Conservation (phyloP, 2,329 filamentous ascomycete species). For the Dendryphion nanum region DNA sequence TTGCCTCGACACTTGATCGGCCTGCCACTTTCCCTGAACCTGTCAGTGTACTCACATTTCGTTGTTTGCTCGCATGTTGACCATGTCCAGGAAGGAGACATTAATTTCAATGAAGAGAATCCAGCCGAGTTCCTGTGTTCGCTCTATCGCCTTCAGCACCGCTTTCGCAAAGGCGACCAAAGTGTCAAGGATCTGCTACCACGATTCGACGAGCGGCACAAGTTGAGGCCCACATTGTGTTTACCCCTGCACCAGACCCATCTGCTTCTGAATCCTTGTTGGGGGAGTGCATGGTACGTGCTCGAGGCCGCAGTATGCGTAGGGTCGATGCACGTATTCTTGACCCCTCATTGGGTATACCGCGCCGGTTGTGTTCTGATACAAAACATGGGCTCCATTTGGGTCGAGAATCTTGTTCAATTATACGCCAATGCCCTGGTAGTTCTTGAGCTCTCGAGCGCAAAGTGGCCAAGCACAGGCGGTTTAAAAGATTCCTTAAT, state of each 20-base stretch:
- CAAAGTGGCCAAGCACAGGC: constrained; percentile 35
- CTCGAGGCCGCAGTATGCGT: constrained; percentile 31
- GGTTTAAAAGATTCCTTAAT: constrained; percentile 25
- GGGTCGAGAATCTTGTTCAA: constrained; percentile 30
- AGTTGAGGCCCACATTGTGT: constrained; percentile 27
- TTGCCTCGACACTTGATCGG: constrained; percentile 34
- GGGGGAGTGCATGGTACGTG: constrained; percentile 31
- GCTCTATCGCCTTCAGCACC: constrained; percentile 34
- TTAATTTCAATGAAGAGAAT: constrained; percentile 26
- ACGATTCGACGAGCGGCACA: constrained; percentile 20
- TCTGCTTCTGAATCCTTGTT: constrained; percentile 30
- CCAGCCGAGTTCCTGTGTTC: constrained; percentile 35
- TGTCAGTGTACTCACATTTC: constrained; percentile 12
- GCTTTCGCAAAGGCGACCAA: constrained; percentile 33
- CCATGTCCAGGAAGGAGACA: constrained; percentile 18
- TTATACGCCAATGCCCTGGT: constrained; percentile 36
- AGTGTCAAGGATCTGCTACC: constrained; percentile 24
- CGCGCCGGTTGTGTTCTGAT: constrained; percentile 31
- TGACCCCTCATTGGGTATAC: constrained; percentile 38
- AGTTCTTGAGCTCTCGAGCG: constrained; percentile 30
- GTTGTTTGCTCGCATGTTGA: constrained; percentile 8
- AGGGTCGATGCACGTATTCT: constrained; percentile 29
- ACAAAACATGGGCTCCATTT: constrained; percentile 29
- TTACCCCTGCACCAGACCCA: constrained; percentile 33
- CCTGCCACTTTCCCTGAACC: constrained; percentile 37